phyloP scores from a whole-genome alignment of 352 stramenopile species.

The Pythium folliculosum region DNA sequence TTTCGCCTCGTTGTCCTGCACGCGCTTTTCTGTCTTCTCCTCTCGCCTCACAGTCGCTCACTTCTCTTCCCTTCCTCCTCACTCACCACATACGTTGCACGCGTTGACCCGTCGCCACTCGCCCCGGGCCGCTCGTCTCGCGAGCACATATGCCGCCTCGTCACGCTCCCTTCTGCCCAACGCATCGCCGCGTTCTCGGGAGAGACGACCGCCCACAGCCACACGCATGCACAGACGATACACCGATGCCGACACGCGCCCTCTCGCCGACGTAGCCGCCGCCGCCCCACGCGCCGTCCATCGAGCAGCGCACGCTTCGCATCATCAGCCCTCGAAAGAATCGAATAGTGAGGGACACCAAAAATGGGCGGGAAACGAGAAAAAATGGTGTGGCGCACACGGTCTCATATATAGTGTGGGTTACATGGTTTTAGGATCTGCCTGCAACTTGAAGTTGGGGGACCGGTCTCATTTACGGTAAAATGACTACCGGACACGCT shows the following conservation, averaged over 20 bases:
- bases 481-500: no score
- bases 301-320: not conserved
- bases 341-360: no score
- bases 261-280: no score
- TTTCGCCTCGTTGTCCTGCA: slow-evolving; percentile 17
- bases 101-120: not conserved
- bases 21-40: not conserved
- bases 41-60: not conserved
- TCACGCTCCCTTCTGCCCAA: not conserved
- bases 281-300: not conserved
- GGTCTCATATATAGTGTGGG: not conserved
- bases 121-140: no score
- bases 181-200: not conserved
- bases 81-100: not conserved
- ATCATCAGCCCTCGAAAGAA: not conserved
- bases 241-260: not conserved
- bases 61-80: not conserved
- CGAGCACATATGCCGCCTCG: not conserved
- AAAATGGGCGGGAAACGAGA: slow-evolving; percentile 5
- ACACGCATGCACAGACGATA: not conserved
- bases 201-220: not conserved
- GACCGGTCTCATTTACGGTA: not conserved
- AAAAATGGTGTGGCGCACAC: slow-evolving; percentile 3
- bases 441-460: slow-evolving; percentile 1
- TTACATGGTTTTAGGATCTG: not conserved